A percentile compares a stretch with the other conserved stretches of the same genome.
phyloP scores from a whole-genome alignment of 1,284 basidiomycete genomes.

The Rhizoctonia solani region DNA sequence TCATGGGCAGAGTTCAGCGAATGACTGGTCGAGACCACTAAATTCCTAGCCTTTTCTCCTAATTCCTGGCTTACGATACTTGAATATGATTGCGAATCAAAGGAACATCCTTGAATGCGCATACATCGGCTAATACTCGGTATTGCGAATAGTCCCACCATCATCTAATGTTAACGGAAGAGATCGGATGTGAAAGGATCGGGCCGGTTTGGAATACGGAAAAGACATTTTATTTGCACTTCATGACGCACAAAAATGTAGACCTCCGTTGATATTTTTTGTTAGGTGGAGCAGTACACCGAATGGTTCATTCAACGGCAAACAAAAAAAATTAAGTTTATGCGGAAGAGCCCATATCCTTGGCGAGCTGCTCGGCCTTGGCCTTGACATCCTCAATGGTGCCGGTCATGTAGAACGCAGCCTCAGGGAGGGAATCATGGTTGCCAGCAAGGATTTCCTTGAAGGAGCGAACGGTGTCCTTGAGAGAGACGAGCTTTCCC shows the following conservation, averaged over 20 bases:
- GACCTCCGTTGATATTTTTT: constrained; percentile 15
- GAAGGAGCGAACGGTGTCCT: constrained; percentile 92
- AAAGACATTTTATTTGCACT: neutral
- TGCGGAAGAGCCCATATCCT: constrained; percentile 66
- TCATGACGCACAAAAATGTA: constrained; percentile 1
- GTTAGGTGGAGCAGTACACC: neutral
- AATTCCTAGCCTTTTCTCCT: too few species aligned
- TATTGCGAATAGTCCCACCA: too few species aligned
- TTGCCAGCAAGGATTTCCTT: constrained; percentile 92
- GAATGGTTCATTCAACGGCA: neutral
- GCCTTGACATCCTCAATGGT: constrained; percentile 93
- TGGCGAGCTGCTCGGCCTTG: constrained; percentile 95
- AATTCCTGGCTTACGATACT: too few species aligned
- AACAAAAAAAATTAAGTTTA: constrained; percentile 5
- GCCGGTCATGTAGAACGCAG: constrained; percentile 92
- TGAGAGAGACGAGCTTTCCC: constrained; percentile 91
- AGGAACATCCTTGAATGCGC: too few species aligned
- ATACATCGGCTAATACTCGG: too few species aligned
- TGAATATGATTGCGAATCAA: too few species aligned
- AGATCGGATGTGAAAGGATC: neutral
- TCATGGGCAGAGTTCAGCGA: too few species aligned
- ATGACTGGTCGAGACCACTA: too few species aligned
- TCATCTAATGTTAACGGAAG: neutral
- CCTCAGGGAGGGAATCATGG: constrained; percentile 90
- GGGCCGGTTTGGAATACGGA: neutral